Percentiles rank a stretch among this genome's conserved stretches.
phyloP scores from a whole-genome alignment of 169 alveolate species.

The Amoebophrya sp. region DNA sequence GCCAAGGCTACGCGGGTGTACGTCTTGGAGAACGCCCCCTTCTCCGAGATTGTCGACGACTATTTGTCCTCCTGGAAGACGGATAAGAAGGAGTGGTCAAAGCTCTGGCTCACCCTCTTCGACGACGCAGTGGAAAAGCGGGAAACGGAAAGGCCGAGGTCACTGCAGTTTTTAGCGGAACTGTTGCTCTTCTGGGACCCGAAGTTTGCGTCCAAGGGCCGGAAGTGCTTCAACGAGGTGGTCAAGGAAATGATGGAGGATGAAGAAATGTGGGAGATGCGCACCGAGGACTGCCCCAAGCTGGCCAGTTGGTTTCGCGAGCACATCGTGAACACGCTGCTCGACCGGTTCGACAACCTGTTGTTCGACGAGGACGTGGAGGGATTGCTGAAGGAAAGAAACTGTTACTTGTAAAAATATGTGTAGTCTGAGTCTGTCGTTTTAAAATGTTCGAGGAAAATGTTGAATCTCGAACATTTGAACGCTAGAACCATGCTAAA shows the following conservation, averaged over 20 bases:
- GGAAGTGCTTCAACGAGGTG: neutral
- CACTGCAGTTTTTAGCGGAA: neutral
- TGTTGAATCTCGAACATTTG: no score
- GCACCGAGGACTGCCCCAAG: neutral
- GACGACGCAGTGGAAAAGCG: neutral
- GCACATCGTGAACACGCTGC: neutral
- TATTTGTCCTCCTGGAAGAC: neutral
- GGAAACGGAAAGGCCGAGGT: neutral
- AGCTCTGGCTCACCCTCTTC: neutral
- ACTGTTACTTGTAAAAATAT: neutral
- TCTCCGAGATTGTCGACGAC: neutral
- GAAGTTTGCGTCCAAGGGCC: neutral
- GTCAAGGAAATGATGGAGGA: neutral
- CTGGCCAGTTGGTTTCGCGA: neutral
- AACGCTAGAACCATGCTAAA: no score
- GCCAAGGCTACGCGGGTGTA: neutral
- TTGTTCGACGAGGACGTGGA: neutral
- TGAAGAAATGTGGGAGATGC: neutral
- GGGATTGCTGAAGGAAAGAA: neutral
- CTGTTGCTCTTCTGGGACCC: neutral
- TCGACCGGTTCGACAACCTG: neutral
- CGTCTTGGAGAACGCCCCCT: neutral
- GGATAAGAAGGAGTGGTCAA: neutral
- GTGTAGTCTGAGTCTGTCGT: neutral
- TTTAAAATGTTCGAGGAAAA: neutral